Conservation (phyloP, 1,139 yeast species). For the Arxiozyma heterogenica region DNA sequence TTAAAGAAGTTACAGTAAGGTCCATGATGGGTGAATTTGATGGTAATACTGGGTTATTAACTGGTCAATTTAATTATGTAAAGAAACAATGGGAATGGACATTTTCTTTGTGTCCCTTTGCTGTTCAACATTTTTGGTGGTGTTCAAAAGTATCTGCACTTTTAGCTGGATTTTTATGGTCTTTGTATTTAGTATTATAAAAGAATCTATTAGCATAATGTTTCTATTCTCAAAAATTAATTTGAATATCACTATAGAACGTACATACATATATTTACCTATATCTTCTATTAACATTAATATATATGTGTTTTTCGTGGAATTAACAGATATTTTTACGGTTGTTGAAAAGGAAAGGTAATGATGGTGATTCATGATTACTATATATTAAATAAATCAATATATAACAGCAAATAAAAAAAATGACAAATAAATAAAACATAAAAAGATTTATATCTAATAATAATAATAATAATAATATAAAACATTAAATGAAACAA, state of each 20-base stretch:
- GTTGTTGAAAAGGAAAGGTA: no score
- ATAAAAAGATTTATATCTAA: no score
- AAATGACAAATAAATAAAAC: not conserved
- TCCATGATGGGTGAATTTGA: conserved; percentile 95
- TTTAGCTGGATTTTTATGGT: conserved; percentile 33
- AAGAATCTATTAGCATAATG: not conserved
- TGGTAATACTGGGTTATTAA: conserved; percentile 79
- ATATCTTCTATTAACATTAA: not conserved
- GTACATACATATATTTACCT: not conserved
- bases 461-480: no score
- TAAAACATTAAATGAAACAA: not conserved
- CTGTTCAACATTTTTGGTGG: conserved; percentile 96
- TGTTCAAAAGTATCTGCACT: conserved; percentile 52
- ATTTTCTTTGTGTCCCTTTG: conserved; percentile 68
- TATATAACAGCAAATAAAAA: not conserved
- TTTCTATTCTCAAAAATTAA: no score
- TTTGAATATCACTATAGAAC: not conserved
- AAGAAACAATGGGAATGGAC: conserved; percentile 51
- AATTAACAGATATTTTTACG: not conserved
- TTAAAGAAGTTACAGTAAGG: conserved; percentile 76
- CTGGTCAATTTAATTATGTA: conserved; percentile 49
- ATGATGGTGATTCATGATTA: no score
- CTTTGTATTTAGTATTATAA: conserved; percentile 14
- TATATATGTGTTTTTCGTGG: not conserved
- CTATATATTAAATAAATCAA: no score